A percentile compares a stretch with the other conserved stretches of the same genome.
Evolutionary conservation across 176 grass and related monocot genomes (phyloP).

Genomic region (Bromus sterilis): DNA sequence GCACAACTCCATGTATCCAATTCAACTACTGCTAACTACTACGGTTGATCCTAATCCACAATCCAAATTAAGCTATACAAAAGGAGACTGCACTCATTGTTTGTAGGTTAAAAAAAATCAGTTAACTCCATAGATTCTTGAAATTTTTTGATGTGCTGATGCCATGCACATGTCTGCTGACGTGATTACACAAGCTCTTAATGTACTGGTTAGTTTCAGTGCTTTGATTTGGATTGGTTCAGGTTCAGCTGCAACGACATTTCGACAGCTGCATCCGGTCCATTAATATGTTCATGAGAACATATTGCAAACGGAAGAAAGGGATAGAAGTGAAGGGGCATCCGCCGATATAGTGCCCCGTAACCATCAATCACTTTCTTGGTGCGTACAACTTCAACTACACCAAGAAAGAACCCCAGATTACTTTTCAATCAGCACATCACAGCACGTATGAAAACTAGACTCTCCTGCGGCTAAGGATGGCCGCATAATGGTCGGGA

Average conservation of each 20-base stretch:
- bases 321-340: neutral
- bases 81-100: neutral
- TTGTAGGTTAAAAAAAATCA: neutral
- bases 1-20: neutral
- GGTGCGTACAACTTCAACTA: neutral
- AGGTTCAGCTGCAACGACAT: slow-evolving; percentile 14
- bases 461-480: neutral
- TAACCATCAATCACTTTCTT: slow-evolving; percentile 1
- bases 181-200: neutral
- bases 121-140: neutral
- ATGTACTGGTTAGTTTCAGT: neutral
- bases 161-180: neutral
- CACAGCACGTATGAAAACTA: neutral
- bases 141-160: neutral
- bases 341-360: neutral
- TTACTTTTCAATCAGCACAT: neutral
- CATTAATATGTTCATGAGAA: neutral
- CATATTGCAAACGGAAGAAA: neutral
- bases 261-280: neutral
- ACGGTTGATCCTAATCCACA: neutral
- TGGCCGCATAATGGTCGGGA: too few species aligned
- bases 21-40: neutral
- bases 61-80: neutral
- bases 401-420: neutral
- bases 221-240: neutral